phyloP scores from a whole-genome alignment of 2,329 filamentous ascomycete species.

The Verticillium zaregamsianum region DNA sequence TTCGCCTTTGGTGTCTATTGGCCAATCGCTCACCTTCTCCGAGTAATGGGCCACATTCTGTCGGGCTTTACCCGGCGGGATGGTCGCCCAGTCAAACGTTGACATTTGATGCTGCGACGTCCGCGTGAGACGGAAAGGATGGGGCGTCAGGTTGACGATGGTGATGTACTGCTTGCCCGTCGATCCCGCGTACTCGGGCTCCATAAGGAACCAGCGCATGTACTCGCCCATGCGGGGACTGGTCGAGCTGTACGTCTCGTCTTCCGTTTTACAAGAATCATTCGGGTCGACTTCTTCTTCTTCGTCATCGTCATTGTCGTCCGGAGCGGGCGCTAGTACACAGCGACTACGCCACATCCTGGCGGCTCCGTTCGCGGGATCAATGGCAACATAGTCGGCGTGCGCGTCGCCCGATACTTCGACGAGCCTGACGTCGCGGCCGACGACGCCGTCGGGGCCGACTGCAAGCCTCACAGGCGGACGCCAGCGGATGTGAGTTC shows the following conservation, averaged over 20 bases:
- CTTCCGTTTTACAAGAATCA: background rate
- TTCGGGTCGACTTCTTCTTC: background rate
- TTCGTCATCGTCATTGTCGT: background rate
- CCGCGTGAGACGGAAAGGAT: constrained; percentile 19
- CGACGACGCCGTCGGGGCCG: background rate
- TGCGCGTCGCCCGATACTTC: background rate
- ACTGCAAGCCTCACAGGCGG: background rate
- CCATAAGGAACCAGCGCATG: constrained; percentile 5
- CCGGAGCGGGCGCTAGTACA: background rate
- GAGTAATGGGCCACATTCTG: constrained; percentile 25
- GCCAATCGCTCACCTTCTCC: constrained; percentile 8
- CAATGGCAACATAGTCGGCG: background rate
- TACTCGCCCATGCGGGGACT: background rate
- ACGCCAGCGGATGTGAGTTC: background rate
- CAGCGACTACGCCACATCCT: background rate
- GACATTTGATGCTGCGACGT: constrained; percentile 27
- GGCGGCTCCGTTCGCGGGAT: background rate
- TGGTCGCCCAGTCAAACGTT: constrained; percentile 24
- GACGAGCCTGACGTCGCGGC: background rate
- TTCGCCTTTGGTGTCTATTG: constrained; percentile 23
- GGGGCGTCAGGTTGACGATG: constrained; percentile 29
- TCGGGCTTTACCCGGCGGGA: constrained; percentile 25
- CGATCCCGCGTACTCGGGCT: background rate
- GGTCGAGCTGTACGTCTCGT: background rate
- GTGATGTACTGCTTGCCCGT: constrained; percentile 22